Base-by-base conservation (phyloP, 108 stramenopile genomes). In the Pseudonitzschia multistriata region DNA sequence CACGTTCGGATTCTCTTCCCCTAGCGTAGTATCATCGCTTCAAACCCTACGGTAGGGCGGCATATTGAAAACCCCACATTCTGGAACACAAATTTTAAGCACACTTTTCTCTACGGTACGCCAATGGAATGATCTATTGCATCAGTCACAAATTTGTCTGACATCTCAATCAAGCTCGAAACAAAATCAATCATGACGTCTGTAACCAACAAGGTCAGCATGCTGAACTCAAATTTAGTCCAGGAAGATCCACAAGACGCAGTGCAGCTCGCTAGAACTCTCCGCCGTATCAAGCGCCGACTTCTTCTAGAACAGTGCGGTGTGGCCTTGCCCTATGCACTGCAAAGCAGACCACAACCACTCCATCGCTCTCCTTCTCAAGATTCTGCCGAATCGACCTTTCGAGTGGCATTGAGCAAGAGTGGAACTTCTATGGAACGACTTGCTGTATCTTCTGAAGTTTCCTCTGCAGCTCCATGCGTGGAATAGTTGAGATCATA, bases 261-360 rank as follows among this genome's bases (percentile, higher is more conserved):
- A 24, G 50, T 24, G 2, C 50, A 66, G n/a, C 49, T 76, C 49
- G 63, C 75, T 19, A 54, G 57, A 47, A 61, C 50, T 4, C 68
- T 76, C n/a, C 75, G 75, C 49, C 67, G 75, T 25, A 70, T 70
- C 61, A 76, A 76, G 69, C 67, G 75, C n/a, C 39, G 68, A 22
- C 29, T 76, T 19, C 62, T 76, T 13, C 55, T 76, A 24, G 61
- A 67, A 68, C 67, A 70, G 24, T 68, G 64, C 28, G 75, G 68
- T 36, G 69, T 45, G 3, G 35, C 63, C 8, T 22, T 64, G 21
- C 63, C 63, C n/a, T 15, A 33, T 33, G 31, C 57, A 15, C 28
- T 59, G 31, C 57, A 59, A n/a, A 52, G 50, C 50, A 52, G 25
- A 25, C 50, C 50, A 11, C 11, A 52, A 19, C 33, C 57, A 33